These are phyloP conservation scores for Penicillium cosmopolitanum DNA, from an alignment of 495 filamentous ascomycete species.

Conservation along the genomic window DNA sequence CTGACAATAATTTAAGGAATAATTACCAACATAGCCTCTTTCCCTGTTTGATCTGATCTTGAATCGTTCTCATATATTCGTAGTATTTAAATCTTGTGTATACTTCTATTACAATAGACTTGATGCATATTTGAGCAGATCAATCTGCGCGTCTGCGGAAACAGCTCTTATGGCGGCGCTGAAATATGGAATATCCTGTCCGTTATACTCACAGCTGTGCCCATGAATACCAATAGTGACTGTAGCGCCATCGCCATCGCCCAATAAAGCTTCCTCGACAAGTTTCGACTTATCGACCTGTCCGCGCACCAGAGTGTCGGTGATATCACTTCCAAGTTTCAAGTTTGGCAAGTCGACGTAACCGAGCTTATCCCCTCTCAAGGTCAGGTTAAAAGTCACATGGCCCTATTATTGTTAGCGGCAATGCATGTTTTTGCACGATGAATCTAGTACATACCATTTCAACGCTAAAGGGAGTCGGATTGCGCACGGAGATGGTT, in stretches of 20 bases:
- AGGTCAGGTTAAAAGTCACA: slow-evolving; percentile 33
- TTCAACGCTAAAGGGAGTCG: slow-evolving; percentile 29
- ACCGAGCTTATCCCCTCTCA: slow-evolving; percentile 25
- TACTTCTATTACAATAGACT: slow-evolving; percentile 15
- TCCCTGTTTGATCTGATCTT: too few relatives aligned
- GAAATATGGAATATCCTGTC: slow-evolving; percentile 36
- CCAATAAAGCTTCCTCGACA: slow-evolving; percentile 24
- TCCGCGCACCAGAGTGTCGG: slow-evolving; percentile 23
- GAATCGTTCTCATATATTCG: too few relatives aligned
- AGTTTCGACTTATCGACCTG: slow-evolving; percentile 26
- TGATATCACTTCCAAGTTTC: slow-evolving; percentile 20
- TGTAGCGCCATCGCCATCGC: slow-evolving; percentile 17
- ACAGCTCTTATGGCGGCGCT: slow-evolving; percentile 33
- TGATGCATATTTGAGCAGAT: slow-evolving; percentile 33
- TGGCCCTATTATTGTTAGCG: slow-evolving; percentile 13
- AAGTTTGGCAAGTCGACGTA: slow-evolving; percentile 35
- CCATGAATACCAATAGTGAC: slow-evolving; percentile 34
- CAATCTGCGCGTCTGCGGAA: slow-evolving; percentile 21
- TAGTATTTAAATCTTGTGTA: too few relatives aligned
- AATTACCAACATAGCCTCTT: too few relatives aligned
- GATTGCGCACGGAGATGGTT: slow-evolving; percentile 30
- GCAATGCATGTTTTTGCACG: too few relatives aligned
- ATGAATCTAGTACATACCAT: slow-evolving; percentile 9
- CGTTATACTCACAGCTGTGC: slow-evolving; percentile 32
- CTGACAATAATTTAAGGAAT: too few relatives aligned